Percentiles rank a stretch among this genome's conserved stretches.
These are phyloP conservation scores for Arabis alpina DNA, from an alignment of 345 rosid species.

Conservation along the genomic window DNA sequence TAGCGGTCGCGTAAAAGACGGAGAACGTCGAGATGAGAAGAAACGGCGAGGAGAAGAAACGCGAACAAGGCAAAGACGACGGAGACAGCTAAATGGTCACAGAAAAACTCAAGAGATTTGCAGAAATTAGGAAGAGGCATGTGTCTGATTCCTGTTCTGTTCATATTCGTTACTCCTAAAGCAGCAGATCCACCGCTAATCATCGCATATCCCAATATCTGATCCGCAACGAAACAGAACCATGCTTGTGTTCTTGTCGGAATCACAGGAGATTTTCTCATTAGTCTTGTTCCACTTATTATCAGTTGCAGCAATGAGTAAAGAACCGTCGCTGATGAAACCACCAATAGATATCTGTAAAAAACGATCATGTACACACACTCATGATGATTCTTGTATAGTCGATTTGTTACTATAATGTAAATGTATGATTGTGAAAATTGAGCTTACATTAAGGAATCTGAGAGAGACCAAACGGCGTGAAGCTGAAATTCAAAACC, in stretches of 20 bases:
- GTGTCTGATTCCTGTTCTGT: constrained; percentile 76
- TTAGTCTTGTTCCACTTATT: constrained; percentile 52
- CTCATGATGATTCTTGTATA: not conserved
- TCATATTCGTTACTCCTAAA: constrained; percentile 78
- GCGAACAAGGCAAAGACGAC: constrained; percentile 67
- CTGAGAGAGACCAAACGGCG: constrained; percentile 82
- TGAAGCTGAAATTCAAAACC: constrained; percentile 65
- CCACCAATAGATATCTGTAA: constrained; percentile 71
- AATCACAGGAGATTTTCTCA: constrained; percentile 53
- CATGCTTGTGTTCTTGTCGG: constrained; percentile 74
- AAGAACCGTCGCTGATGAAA: constrained; percentile 58
- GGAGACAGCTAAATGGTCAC: constrained; percentile 71
- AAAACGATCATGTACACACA: not conserved
- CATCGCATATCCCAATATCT: constrained; percentile 73
- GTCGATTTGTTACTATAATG: too few species aligned
- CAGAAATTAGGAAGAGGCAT: constrained; percentile 82
- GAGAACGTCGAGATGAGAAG: constrained; percentile 61
- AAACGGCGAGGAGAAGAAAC: constrained; percentile 62
- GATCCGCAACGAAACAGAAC: constrained; percentile 72
- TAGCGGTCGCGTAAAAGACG: constrained; percentile 53
- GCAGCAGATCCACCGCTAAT: constrained; percentile 85
- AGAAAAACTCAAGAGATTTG: constrained; percentile 67
- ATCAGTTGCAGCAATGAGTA: constrained; percentile 66
- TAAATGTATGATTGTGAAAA: not conserved
- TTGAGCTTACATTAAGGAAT: constrained; percentile 67